Percentiles rank a stretch among this genome's conserved stretches.
These are phyloP conservation scores for Usnea hakonensis DNA, from an alignment of 495 filamentous ascomycete species.

Conservation along the genomic window DNA sequence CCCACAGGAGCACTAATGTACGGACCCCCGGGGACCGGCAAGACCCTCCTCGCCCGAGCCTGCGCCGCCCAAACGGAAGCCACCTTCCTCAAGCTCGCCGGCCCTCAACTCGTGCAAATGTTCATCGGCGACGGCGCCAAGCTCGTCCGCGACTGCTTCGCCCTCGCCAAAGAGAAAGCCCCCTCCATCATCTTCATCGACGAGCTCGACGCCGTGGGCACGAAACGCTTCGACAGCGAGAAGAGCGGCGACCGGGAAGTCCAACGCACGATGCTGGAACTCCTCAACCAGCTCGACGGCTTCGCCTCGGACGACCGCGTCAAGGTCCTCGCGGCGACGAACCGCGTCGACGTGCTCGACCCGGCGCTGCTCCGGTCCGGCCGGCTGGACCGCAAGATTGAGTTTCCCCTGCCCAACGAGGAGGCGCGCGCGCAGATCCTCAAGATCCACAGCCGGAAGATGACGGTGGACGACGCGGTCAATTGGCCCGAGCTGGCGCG, in stretches of 20 bases:
- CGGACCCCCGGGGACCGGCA: constrained; percentile 90
- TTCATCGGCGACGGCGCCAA: constrained; percentile 99
- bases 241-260: constrained; percentile 98
- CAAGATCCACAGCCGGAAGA: constrained; percentile 95
- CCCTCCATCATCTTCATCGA: constrained; percentile 99
- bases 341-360: constrained; percentile 95
- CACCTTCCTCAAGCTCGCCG: constrained; percentile 97
- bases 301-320: constrained; percentile 98
- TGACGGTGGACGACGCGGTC: constrained; percentile 87
- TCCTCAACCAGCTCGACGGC: constrained; percentile 97
- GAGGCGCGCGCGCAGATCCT: constrained; percentile 96
- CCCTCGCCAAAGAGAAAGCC: constrained; percentile 78
- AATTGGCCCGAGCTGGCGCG: constrained; percentile 96
- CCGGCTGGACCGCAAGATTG: constrained; percentile 96
- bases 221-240: constrained; percentile 98
- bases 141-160: constrained; percentile 87
- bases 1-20: constrained; percentile 89
- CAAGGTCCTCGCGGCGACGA: constrained; percentile 97
- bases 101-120: constrained; percentile 99
- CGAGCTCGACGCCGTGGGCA: constrained; percentile 93
- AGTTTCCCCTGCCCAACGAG: constrained; percentile 98
- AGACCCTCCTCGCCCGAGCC: constrained; percentile 92
- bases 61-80: constrained; percentile 98
- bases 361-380: constrained; percentile 89
- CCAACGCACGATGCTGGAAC: constrained; percentile 96